Evolutionary conservation across 2,329 filamentous ascomycete species (phyloP).

Genomic region (Graphilbum sp.): DNA sequence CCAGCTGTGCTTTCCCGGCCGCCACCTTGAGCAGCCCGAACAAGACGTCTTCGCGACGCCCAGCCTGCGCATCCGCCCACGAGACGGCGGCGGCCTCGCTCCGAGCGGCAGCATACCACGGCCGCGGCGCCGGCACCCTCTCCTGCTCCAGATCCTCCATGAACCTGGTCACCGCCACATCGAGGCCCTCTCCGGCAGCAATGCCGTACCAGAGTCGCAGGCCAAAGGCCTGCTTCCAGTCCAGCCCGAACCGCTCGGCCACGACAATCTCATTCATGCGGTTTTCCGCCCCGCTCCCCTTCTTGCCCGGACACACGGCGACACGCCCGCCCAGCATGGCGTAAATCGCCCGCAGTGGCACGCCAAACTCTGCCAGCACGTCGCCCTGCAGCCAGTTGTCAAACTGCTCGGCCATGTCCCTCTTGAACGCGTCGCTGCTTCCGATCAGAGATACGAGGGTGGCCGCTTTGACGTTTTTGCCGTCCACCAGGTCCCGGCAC

Average conservation of each 20-base stretch:
- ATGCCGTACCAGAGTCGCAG: slow-evolving; percentile 81
- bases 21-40: slow-evolving; percentile 81
- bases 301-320: slow-evolving; percentile 66
- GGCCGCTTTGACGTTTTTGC: slow-evolving; percentile 43
- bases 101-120: slow-evolving; percentile 53
- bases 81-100: slow-evolving; percentile 31
- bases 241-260: slow-evolving; percentile 65
- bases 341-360: slow-evolving; percentile 73
- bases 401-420: slow-evolving; percentile 65
- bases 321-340: slow-evolving; percentile 79
- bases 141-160: slow-evolving; percentile 55
- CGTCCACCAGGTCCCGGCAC: slow-evolving; percentile 60
- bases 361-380: slow-evolving; percentile 72
- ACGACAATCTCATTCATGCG: slow-evolving; percentile 66
- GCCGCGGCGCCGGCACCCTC: slow-evolving; percentile 54
- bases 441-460: slow-evolving; percentile 50
- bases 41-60: slow-evolving; percentile 56
- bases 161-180: slow-evolving; percentile 57
- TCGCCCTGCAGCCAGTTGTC: slow-evolving; percentile 71
- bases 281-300: slow-evolving; percentile 59
- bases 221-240: slow-evolving; percentile 90
- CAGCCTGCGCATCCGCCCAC: slow-evolving; percentile 30
- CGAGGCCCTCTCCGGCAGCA: slow-evolving; percentile 49
- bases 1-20: slow-evolving; percentile 43
- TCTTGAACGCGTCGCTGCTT: slow-evolving; percentile 49